Evolutionary conservation across 2,329 filamentous ascomycete genomes (phyloP).

Genomic region (Tricladium varicosporioides): DNA sequence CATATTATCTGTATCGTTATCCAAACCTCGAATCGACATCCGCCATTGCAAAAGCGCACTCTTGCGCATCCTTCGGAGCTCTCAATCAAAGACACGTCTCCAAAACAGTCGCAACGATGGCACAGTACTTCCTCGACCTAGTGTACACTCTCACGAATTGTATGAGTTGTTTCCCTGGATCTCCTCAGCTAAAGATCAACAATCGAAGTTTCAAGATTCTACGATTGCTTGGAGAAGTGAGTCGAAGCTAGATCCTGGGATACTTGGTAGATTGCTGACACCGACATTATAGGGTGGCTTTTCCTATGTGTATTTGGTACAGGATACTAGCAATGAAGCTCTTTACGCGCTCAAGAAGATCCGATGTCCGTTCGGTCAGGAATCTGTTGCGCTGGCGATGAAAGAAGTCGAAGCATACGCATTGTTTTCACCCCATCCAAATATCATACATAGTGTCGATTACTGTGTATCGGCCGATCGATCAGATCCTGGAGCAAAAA

Average conservation of each 20-base stretch:
- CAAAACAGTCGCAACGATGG: constrained; percentile 49
- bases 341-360: constrained; percentile 98
- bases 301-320: constrained; percentile 97
- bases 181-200: constrained; percentile 93
- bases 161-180: constrained; percentile 93
- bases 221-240: constrained; percentile 85
- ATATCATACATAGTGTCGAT: constrained; percentile 85
- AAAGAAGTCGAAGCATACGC: constrained; percentile 97
- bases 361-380: constrained; percentile 93
- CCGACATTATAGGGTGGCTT: constrained; percentile 72
- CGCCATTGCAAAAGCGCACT: neutral
- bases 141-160: constrained; percentile 92
- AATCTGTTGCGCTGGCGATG: constrained; percentile 91
- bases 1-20: no score
- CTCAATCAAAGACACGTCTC: constrained; percentile 11
- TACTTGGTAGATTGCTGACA: constrained; percentile 14
- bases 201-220: constrained; percentile 93
- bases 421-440: constrained; percentile 77
- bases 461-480: constrained; percentile 77
- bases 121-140: constrained; percentile 82
- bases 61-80: neutral
- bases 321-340: constrained; percentile 80
- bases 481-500: constrained; percentile 71
- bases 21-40: neutral
- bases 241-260: neutral